These are phyloP conservation scores for Yamagishiella unicocca DNA, from an alignment of 139 green algal genomes.

Conservation along the genomic window DNA sequence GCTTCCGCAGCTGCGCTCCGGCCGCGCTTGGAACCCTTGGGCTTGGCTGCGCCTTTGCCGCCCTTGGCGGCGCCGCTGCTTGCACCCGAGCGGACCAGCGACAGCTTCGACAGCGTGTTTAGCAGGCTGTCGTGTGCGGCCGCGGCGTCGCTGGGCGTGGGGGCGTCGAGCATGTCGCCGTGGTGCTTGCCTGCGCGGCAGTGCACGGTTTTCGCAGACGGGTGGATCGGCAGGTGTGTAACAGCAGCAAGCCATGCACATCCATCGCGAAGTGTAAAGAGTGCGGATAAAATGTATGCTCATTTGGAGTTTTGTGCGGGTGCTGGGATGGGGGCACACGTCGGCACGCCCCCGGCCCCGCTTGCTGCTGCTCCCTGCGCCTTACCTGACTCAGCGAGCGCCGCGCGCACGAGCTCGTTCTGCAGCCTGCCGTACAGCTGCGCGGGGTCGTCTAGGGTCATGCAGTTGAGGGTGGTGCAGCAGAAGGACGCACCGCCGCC, in stretches of 20 bases:
- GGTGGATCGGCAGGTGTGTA: no score
- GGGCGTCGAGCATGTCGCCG: background rate
- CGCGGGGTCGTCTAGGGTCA: conserved; percentile 37
- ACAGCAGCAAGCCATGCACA: no score
- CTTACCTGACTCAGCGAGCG: background rate
- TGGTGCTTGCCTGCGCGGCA: no score
- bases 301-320: no score
- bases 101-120: background rate
- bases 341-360: no score
- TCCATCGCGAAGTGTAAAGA: no score
- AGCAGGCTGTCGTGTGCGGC: conserved; percentile 16
- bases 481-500: conserved; percentile 9
- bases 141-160: background rate
- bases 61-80: background rate
- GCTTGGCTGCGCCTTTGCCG: background rate
- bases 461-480: conserved; percentile 56
- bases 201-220: no score
- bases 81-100: background rate
- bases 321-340: no score
- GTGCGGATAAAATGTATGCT: no score
- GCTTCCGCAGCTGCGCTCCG: background rate
- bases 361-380: no score
- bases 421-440: conserved; percentile 33
- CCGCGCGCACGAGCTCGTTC: background rate
- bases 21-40: conserved; percentile 8